Percentiles rank a stretch among this genome's conserved stretches.
Evolutionary conservation across 148 eudicot species (phyloP).

Genomic region (Camellia sinensis): DNA sequence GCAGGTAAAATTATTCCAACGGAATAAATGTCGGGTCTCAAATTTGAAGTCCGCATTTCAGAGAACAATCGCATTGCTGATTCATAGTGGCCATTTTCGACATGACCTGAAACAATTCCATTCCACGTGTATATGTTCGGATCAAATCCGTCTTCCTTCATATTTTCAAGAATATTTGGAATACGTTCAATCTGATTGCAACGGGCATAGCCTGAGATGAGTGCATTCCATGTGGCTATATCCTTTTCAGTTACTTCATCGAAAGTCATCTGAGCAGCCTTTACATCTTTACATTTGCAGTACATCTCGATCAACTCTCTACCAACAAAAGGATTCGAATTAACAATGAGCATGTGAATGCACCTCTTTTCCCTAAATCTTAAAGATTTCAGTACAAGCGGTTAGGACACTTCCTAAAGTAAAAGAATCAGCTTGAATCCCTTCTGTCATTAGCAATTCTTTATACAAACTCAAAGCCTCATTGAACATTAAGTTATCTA

Average conservation of each 20-base stretch:
- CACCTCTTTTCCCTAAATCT: slow-evolving; percentile 39
- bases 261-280: slow-evolving; percentile 41
- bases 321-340: slow-evolving; percentile 46
- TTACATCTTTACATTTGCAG: slow-evolving; percentile 27
- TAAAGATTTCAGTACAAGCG: slow-evolving; percentile 39
- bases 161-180: slow-evolving; percentile 28
- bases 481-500: slow-evolving; percentile 38
- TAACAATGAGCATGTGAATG: slow-evolving; percentile 47
- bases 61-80: slow-evolving; percentile 38
- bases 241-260: slow-evolving; percentile 35
- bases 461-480: slow-evolving; percentile 40
- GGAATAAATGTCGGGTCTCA: slow-evolving; percentile 50
- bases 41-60: slow-evolving; percentile 35
- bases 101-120: slow-evolving; percentile 43
- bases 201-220: slow-evolving; percentile 51
- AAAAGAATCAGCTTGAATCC: slow-evolving; percentile 35
- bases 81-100: slow-evolving; percentile 40
- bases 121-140: slow-evolving; percentile 54
- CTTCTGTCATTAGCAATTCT: slow-evolving; percentile 35
- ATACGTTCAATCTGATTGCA: slow-evolving; percentile 33
- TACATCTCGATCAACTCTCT: slow-evolving; percentile 55
- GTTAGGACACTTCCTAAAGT: slow-evolving; percentile 51
- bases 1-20: slow-evolving; percentile 38
- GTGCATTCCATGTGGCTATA: slow-evolving; percentile 44
- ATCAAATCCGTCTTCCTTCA: slow-evolving; percentile 47